A percentile compares a stretch with the other conserved stretches of the same genome.
Conservation (phyloP, 2,329 filamentous ascomycete genomes). For the Colletotrichum echinochloae region DNA sequence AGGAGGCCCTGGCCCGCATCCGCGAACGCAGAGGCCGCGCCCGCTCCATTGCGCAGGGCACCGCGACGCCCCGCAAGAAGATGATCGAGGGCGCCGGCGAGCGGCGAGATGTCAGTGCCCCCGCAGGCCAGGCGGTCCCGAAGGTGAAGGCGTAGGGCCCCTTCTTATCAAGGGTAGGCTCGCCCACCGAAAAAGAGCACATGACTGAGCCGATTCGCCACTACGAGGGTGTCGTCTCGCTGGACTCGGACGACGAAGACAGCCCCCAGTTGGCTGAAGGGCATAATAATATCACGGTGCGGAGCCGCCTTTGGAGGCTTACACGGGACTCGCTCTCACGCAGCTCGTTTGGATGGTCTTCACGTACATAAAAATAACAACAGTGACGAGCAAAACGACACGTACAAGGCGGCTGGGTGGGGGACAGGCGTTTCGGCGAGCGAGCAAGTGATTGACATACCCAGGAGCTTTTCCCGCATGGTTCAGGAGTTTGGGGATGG, state of each 20-base stretch:
- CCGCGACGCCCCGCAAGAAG: slow-evolving; percentile 70
- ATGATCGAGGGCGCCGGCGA: slow-evolving; percentile 62
- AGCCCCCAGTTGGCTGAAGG: background rate
- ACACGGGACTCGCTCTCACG: slow-evolving; percentile 34
- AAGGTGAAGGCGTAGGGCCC: slow-evolving; percentile 38
- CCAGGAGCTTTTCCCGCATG: background rate
- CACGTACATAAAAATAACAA: slow-evolving; percentile 18
- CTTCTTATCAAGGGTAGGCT: slow-evolving; percentile 14
- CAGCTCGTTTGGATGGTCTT: slow-evolving; percentile 23
- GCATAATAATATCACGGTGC: slow-evolving; percentile 8
- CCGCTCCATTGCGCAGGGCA: slow-evolving; percentile 73
- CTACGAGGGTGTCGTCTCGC: background rate
- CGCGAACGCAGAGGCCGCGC: slow-evolving; percentile 78
- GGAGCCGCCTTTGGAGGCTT: slow-evolving; percentile 27
- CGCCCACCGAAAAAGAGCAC: background rate
- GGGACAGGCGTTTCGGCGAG: slow-evolving; percentile 26
- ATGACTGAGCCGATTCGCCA: background rate
- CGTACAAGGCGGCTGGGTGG: background rate
- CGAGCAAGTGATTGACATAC: background rate
- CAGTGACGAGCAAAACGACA: slow-evolving; percentile 22
- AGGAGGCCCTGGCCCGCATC: slow-evolving; percentile 81
- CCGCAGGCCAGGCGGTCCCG: slow-evolving; percentile 43
- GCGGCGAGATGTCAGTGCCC: slow-evolving; percentile 63
- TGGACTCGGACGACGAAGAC: background rate
- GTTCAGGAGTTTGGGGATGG: slow-evolving; percentile 5